Base-by-base conservation (phyloP, 2,329 filamentous ascomycete genomes). In the Trichoderma pleuroti region DNA sequence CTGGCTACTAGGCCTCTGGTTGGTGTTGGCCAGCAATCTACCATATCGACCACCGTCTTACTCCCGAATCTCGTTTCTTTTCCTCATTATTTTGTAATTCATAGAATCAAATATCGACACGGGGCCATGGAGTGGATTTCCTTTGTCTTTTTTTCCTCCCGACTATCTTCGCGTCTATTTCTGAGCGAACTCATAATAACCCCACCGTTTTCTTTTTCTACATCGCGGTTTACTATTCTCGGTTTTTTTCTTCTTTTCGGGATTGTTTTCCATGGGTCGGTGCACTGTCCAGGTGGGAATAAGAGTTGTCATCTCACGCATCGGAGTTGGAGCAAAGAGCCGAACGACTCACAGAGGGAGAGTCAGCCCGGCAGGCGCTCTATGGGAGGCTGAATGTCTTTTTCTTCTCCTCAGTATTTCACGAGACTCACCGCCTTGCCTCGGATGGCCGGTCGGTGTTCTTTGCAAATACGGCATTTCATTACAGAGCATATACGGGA, bases 1-100 rank as follows among this genome's bases (percentile, higher is more conserved):
- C 83, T n/a, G 86, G 86, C 46, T 88, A 87, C 76, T 87, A n/a
- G 79, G 76, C n/a, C 9, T 5, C 46, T 9, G 4, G 7, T n/a
- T n/a, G 9, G 16, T 28, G 9, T 56, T 18, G 2, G 14, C 26
- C 52, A 56, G 8, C 0, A 26, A 7, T 32, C 30, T 18, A 10
- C 18, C 26, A 34, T 32, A 36, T 12, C 24, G 16, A 56, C 7
- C 24, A 56, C 7, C 24, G 30, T 56, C 52, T 56, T 56, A 18
- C 16, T 42, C 18, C 28, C 14, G 9, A 54, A 62, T 21, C n/a
- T 62, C 21, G 3, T n/a, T 14, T 54, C 0, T 52, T 34, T 52
- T n/a, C 5, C 10, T 42, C 46, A 32, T n/a, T n/a, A 10, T 24
- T 49, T 39, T 36, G 39, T 24, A 24, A n/a, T 24, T 59, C 26